Evolutionary conservation across 352 stramenopile species (phyloP), one percentile per base, ranked within the genome.

Genomic region (Pythium sukuiense): DNA sequence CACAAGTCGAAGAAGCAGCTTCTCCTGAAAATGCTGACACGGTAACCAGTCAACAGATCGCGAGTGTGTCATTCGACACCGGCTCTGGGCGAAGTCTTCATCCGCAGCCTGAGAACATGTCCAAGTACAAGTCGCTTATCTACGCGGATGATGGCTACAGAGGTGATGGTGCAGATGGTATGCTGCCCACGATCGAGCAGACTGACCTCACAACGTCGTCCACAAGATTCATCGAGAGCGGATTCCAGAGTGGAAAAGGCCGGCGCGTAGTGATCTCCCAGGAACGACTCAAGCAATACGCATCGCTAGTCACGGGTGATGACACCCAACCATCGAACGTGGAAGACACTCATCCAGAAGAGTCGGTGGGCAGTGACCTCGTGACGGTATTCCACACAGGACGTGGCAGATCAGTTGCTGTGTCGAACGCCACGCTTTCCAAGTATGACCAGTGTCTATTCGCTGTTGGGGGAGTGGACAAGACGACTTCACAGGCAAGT

Each of bases 81-180:
- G 70, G 69, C 20, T 77, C 61, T n/a, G 75, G 72, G 11, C 64
- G 73, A 56, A 63, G 39, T 24, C 55, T 82, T 43, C 59, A 46
- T 11, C 55, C 79, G 12, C 73, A 68, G 12, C 64, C 63, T 46
- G 63, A 63, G 12, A 65, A 50, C 18, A 14, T 81, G 26, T 53
- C 57, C 9, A 63, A 68, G 29, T 77, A 79, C 41, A 63, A n/a
- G 11, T 0, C 4, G 9, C 20, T 52, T 20, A 12, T 61, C 16
- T 30, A n/a, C 4, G 55, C 46, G 4, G 55, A 61, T 14, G 39
- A 49, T 12, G 55, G 6, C 32, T 37, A 37, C 32, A 37, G 11
- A 37, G n/a, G n/a, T n/a, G n/a, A n/a, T n/a, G n/a, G n/a, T n/a
- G n/a, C n/a, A n/a, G n/a, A n/a, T n/a, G n/a, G n/a, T n/a, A n/a